These are phyloP conservation scores for Hibiscus syriacus DNA, from an alignment of 345 rosid genomes.

Conservation along the genomic window DNA sequence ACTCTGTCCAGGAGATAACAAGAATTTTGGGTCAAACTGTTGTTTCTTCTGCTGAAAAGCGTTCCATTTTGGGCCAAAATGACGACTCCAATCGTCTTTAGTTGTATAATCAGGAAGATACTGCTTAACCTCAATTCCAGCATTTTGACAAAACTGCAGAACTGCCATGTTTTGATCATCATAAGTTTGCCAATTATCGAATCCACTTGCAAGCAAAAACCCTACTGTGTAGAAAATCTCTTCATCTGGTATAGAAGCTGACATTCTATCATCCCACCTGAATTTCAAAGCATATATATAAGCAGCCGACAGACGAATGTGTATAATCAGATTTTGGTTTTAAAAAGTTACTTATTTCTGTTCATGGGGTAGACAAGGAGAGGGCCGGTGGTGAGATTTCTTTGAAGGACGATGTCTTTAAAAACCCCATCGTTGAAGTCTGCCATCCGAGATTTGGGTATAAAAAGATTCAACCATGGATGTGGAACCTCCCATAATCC, in stretches of 20 bases:
- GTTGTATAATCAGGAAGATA: conserved; percentile 53
- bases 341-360: conserved; percentile 66
- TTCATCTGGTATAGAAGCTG: conserved; percentile 62
- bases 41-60: conserved; percentile 44
- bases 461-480: conserved; percentile 86
- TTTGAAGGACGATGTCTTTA: conserved; percentile 50
- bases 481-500: conserved; percentile 96
- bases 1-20: conserved; percentile 77
- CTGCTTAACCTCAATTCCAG: conserved; percentile 50
- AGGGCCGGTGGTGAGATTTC: conserved; percentile 55
- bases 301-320: no score
- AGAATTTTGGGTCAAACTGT: conserved; percentile 69
- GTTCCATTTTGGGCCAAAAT: conserved; percentile 79
- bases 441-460: conserved; percentile 58
- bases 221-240: conserved; percentile 80
- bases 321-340: no score
- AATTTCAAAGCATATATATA: no score
- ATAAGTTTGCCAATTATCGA: conserved; percentile 40
- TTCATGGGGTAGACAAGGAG: conserved; percentile 83
- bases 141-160: conserved; percentile 42
- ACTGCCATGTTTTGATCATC: conserved; percentile 55
- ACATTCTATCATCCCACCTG: conserved; percentile 83
- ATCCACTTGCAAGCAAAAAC: conserved; percentile 62
- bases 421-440: conserved; percentile 67
- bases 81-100: conserved; percentile 51